Percentiles rank a stretch among this genome's conserved stretches.
Evolutionary conservation across 2,329 filamentous ascomycete species (phyloP).

Genomic region (Microascus cirrosus): DNA sequence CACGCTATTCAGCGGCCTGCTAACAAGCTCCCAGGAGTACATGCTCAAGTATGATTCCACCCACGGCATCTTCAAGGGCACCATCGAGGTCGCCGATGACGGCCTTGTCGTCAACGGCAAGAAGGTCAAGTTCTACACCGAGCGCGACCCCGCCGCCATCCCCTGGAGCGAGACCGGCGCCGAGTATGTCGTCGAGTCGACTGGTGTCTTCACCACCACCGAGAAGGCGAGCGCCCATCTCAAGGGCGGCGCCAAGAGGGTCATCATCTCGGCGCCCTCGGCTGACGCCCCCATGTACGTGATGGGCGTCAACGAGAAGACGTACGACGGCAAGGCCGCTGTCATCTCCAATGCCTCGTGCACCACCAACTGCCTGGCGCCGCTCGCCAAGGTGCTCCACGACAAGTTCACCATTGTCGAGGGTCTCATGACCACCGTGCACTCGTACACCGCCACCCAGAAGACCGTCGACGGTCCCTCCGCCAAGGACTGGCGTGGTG

Average conservation of each 20-base stretch:
- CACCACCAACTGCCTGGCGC: slow-evolving; percentile 99
- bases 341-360: slow-evolving; percentile 99
- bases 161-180: slow-evolving; percentile 82
- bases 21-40: slow-evolving; percentile 57
- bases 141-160: slow-evolving; percentile 57
- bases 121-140: slow-evolving; percentile 34
- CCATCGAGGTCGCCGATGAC: slow-evolving; percentile 59
- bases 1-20: too few relatives aligned
- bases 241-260: slow-evolving; percentile 97
- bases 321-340: slow-evolving; percentile 71
- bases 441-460: slow-evolving; percentile 99
- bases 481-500: slow-evolving; percentile 98
- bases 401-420: slow-evolving; percentile 97
- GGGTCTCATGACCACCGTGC: slow-evolving; percentile 99
- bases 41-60: slow-evolving; percentile 99
- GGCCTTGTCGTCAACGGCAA: slow-evolving; percentile 88
- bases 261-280: slow-evolving; percentile 83
- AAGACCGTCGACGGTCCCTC: slow-evolving; percentile 99
- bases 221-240: slow-evolving; percentile 93
- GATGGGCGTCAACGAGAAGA: slow-evolving; percentile 96
- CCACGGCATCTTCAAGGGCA: slow-evolving; percentile 94
- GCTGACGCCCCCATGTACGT: slow-evolving; percentile 99
- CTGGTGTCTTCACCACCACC: slow-evolving; percentile 81
- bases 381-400: slow-evolving; percentile 97
- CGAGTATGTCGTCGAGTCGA: slow-evolving; percentile 58